Base-by-base conservation (phyloP, 345 rosid genomes). In the Citrus sp. region DNA sequence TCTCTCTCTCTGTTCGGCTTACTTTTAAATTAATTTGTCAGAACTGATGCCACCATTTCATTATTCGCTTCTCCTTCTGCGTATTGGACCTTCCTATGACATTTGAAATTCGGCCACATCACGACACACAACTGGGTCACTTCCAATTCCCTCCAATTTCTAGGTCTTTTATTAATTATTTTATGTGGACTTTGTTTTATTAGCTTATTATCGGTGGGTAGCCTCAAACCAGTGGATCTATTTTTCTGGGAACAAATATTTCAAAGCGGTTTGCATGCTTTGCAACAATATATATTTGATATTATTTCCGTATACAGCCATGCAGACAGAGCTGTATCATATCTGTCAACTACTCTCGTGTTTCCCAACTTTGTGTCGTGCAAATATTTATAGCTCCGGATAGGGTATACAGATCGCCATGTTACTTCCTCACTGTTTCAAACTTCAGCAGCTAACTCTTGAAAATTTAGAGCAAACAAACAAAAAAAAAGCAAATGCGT, bases 261-360 rank as follows among this genome's bases (percentile, higher is more conserved):
- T 63, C 67, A 7, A 66, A 66, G 24, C 4, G 61, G 61, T 2
- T 56, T 55, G 12, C 21, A 55, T 21, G 38, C 38, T 6, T 37
- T 37, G 40, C 40, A 37, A 37, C 9, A 7, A 56, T 21, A 13
- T 7, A 19, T 22, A n/a, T n/a, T 8, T 13, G 16, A 56, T 7
- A 22, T 19, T 56, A 22, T 56, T 30, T 32, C 62, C 24, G 71
- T 61, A 30, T 42, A 46, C 51, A 32, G 70, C 80, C 75, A 78
- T 71, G 34, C 80, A 46, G 24, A 66, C 69, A 32, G 32, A 61
- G 70, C 75, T 70, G 80, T 70, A 35, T 32, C 49, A 40, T 63
- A 64, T 61, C 71, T 71, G 80, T 77, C 69, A 24, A 25, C 72
- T 71, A 1, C 51, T 46, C 76, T 35, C 77, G 28, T 72, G 70